These are phyloP conservation scores for Viola pubescens DNA, from an alignment of 441 rosid genomes.

Conservation along the genomic window DNA sequence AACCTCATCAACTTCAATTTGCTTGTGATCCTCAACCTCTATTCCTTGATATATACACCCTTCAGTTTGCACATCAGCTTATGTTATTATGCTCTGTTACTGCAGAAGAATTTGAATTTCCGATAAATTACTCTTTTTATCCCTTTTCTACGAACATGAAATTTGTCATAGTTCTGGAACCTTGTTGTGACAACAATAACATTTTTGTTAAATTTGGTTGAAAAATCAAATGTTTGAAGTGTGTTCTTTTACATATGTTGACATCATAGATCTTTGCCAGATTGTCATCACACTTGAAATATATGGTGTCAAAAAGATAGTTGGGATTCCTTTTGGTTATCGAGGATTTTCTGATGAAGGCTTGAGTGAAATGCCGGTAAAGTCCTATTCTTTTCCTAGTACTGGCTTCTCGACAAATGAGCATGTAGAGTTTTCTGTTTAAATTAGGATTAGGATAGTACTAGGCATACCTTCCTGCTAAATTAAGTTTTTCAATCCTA, in stretches of 20 bases:
- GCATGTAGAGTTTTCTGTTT: neutral
- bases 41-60: neutral
- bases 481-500: conserved; percentile 7
- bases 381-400: conserved; percentile 13
- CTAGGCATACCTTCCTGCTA: neutral
- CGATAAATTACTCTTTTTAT: neutral
- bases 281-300: conserved; percentile 93
- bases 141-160: neutral
- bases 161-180: neutral
- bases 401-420: conserved; percentile 1
- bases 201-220: neutral
- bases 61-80: conserved; percentile 2
- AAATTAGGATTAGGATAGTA: neutral
- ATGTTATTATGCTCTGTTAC: neutral
- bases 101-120: conserved; percentile 8
- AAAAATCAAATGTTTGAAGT: conserved; percentile 6
- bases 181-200: neutral
- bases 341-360: conserved; percentile 73
- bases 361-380: conserved; percentile 74
- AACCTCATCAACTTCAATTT: conserved; percentile 14
- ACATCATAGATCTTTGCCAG: conserved; percentile 39
- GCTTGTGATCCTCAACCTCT: conserved; percentile 4
- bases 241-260: conserved; percentile 1
- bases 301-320: conserved; percentile 89
- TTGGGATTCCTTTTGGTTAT: conserved; percentile 93